Evolutionary conservation across 2,329 filamentous ascomycete species (phyloP).

Genomic region (Ophiocordyceps camponoti-floridani): DNA sequence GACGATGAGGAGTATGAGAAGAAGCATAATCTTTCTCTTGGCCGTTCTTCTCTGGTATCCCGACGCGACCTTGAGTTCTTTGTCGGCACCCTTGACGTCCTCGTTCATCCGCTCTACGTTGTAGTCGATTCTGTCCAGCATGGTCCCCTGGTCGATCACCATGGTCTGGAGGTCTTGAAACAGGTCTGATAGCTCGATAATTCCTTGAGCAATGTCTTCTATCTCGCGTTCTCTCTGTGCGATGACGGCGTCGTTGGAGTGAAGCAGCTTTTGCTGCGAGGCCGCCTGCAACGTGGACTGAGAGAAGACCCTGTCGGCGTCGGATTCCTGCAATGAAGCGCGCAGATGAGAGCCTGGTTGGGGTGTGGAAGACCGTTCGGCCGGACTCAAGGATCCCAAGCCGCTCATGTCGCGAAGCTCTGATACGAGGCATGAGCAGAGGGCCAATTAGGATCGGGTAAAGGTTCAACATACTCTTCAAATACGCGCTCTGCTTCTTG

Average conservation of each 20-base stretch:
- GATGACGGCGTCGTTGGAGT: conserved; percentile 69
- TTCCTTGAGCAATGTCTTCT: conserved; percentile 92
- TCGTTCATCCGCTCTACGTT: conserved; percentile 93
- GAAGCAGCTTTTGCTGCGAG: conserved; percentile 44
- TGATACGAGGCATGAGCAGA: conserved; percentile 14
- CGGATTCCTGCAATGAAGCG: conserved; percentile 80
- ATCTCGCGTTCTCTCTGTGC: conserved; percentile 90
- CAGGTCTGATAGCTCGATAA: conserved; percentile 90
- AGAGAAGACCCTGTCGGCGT: conserved; percentile 82
- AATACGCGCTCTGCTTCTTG: conserved; percentile 92
- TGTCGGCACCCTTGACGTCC: conserved; percentile 83
- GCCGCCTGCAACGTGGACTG: conserved; percentile 77
- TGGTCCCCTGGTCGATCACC: conserved; percentile 83
- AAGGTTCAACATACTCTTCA: conserved; percentile 52
- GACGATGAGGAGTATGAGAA: conserved; percentile 69
- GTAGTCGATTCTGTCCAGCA: conserved; percentile 91
- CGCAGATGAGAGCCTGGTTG: conserved; percentile 46
- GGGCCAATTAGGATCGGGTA: not conserved
- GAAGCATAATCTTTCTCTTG: conserved; percentile 81
- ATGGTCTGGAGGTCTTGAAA: conserved; percentile 93
- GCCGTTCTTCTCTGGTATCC: conserved; percentile 77
- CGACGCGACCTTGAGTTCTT: conserved; percentile 75
- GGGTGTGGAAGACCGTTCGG: conserved; percentile 35
- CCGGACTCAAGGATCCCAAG: conserved; percentile 26
- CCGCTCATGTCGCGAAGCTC: conserved; percentile 60